A percentile compares a stretch with the other conserved stretches of the same genome.
These are phyloP conservation scores for Stachybotrys chartarum DNA, from an alignment of 2,329 filamentous ascomycete genomes.

Conservation along the genomic window DNA sequence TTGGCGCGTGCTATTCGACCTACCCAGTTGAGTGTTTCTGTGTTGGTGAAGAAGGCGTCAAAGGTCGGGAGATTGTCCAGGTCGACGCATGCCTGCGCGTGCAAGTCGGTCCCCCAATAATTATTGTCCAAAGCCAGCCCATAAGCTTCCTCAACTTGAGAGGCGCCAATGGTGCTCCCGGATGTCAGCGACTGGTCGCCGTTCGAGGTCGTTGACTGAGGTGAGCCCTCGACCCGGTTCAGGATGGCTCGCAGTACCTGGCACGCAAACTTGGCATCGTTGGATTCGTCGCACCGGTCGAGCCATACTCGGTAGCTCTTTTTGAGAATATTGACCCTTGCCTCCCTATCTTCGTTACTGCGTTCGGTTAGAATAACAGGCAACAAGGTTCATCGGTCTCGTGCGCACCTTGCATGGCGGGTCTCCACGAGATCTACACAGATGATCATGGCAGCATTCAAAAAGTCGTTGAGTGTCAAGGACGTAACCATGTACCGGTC, in stretches of 20 bases:
- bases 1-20: slow-evolving; percentile 4
- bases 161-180: background rate
- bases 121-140: background rate
- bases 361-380: slow-evolving; percentile 11
- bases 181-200: background rate
- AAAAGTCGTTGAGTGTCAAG: slow-evolving; percentile 47
- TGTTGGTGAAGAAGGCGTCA: slow-evolving; percentile 26
- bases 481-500: slow-evolving; percentile 47
- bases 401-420: slow-evolving; percentile 24
- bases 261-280: slow-evolving; percentile 35
- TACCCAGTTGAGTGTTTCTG: slow-evolving; percentile 33
- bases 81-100: slow-evolving; percentile 13
- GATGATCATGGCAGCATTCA: slow-evolving; percentile 53
- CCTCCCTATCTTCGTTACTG: slow-evolving; percentile 21
- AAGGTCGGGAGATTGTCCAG: slow-evolving; percentile 26
- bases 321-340: slow-evolving; percentile 28
- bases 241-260: slow-evolving; percentile 35
- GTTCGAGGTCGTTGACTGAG: background rate
- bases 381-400: background rate
- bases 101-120: background rate
- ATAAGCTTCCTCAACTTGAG: background rate
- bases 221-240: background rate
- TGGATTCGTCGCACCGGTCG: slow-evolving; percentile 26
- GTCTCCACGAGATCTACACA: slow-evolving; percentile 42
- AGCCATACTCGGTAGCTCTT: slow-evolving; percentile 36